Evolutionary conservation across 2,329 filamentous ascomycete species (phyloP).

Genomic region (Fusarium globosum): DNA sequence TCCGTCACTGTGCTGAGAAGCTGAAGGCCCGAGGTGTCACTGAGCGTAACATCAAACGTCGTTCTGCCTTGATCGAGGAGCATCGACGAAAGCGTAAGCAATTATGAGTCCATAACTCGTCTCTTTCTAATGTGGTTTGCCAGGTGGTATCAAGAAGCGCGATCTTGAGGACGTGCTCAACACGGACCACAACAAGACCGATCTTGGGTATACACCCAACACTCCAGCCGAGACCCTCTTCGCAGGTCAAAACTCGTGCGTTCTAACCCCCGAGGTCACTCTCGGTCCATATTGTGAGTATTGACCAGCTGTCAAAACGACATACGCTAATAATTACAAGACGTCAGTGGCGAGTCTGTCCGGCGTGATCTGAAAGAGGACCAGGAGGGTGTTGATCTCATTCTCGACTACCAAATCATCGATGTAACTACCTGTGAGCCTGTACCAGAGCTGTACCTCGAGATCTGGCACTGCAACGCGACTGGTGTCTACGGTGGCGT

Average conservation of each 20-base stretch:
- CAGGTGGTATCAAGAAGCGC: conserved; percentile 43
- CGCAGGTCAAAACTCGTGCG: conserved; percentile 55
- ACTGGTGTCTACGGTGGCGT: conserved; percentile 60
- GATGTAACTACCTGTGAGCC: conserved; percentile 57
- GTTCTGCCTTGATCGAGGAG: conserved; percentile 53
- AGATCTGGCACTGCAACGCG: conserved; percentile 60
- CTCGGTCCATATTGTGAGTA: conserved; percentile 57
- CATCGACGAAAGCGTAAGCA: conserved; percentile 53
- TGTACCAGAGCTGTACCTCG: conserved; percentile 54
- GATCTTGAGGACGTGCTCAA: conserved; percentile 49
- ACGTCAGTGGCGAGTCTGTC: conserved; percentile 47
- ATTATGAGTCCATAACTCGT: not conserved
- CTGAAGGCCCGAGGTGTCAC: conserved; percentile 59
- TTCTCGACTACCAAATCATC: conserved; percentile 58
- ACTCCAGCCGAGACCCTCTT: conserved; percentile 51
- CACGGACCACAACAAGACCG: conserved; percentile 53
- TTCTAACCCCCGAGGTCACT: conserved; percentile 61
- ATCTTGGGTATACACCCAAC: conserved; percentile 47
- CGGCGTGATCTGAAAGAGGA: conserved; percentile 55
- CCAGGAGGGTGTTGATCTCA: conserved; percentile 53
- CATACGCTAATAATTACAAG: not conserved
- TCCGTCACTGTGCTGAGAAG: conserved; percentile 59
- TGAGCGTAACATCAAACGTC: conserved; percentile 57
- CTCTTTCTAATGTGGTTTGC: not conserved
- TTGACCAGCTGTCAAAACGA: rapidly evolving